A percentile compares a stretch with the other conserved stretches of the same genome.
Evolutionary conservation across 2,329 filamentous ascomycete genomes (phyloP).

Genomic region (Colletotrichum chrysophilum): DNA sequence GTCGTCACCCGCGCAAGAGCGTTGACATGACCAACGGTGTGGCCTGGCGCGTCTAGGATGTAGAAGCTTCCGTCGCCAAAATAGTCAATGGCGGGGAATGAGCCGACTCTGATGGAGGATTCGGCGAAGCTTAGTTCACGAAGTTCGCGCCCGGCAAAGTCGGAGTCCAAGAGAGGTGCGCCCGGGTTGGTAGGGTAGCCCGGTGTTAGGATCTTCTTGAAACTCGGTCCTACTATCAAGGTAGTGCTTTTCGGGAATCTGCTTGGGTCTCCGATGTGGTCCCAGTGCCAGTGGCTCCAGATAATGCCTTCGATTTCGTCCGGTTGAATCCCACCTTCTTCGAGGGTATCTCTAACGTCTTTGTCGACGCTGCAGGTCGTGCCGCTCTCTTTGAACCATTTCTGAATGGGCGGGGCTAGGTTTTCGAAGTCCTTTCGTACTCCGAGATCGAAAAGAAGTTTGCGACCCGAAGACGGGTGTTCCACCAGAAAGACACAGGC

Average conservation of each 20-base stretch:
- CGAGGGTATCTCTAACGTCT: background rate
- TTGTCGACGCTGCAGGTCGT: background rate
- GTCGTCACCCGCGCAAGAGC: background rate
- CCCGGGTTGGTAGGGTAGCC: background rate
- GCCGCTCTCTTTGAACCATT: background rate
- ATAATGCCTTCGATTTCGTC: background rate
- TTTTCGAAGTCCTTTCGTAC: background rate
- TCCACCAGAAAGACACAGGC: background rate
- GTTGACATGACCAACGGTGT: background rate
- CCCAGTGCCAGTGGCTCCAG: background rate
- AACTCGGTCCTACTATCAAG: background rate
- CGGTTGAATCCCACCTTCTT: rapidly evolving
- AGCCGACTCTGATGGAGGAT: background rate
- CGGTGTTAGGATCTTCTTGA: background rate
- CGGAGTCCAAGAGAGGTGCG: background rate
- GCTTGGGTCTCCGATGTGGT: background rate
- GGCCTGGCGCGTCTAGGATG: background rate
- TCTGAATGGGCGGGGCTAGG: background rate
- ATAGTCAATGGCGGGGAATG: background rate
- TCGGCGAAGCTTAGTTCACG: background rate
- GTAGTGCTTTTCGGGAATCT: background rate
- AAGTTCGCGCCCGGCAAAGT: background rate
- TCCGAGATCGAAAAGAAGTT: background rate
- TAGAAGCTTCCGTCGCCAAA: background rate
- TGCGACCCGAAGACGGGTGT: background rate